These are phyloP conservation scores for Colletotrichum sansevieriae DNA, from an alignment of 2,329 filamentous ascomycete genomes.

Conservation along the genomic window DNA sequence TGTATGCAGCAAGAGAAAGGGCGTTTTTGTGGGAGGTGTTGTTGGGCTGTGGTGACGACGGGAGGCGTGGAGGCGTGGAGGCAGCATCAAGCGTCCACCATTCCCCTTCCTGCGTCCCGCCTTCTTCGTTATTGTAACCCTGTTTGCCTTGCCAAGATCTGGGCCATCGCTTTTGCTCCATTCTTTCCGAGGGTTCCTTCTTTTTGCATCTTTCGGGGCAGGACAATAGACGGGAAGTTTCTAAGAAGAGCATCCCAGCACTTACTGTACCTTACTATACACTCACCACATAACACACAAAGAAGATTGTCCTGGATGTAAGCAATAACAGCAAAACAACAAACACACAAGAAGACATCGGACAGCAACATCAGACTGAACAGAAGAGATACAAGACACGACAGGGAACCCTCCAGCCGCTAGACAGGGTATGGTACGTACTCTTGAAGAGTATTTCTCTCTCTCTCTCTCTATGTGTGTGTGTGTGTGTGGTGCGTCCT, in stretches of 20 bases:
- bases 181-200: constrained; percentile 15
- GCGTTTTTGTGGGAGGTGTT: constrained; percentile 10
- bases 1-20: constrained; percentile 8
- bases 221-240: neutral
- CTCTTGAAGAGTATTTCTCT: too few relatives aligned
- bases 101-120: constrained; percentile 28
- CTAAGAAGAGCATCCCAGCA: neutral
- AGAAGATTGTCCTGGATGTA: neutral
- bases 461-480: too few relatives aligned
- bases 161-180: constrained; percentile 12
- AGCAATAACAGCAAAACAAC: constrained; percentile 1
- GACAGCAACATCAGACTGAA: constrained; percentile 10
- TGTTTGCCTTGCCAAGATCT: constrained; percentile 33
- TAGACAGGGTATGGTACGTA: constrained; percentile 14
- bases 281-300: neutral
- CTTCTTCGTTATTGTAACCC: constrained; percentile 13
- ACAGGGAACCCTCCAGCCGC: neutral
- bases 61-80: constrained; percentile 3
- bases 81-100: neutral
- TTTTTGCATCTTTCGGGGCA: neutral
- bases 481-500: too few relatives aligned
- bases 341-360: constrained; percentile 2
- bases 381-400: neutral
- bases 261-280: too few relatives aligned
- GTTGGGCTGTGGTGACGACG: constrained; percentile 1